A percentile compares a stretch with the other conserved stretches of the same genome.
These are phyloP conservation scores for Brettanomyces custersianus DNA, from an alignment of 805 yeast genomes.

Conservation along the genomic window DNA sequence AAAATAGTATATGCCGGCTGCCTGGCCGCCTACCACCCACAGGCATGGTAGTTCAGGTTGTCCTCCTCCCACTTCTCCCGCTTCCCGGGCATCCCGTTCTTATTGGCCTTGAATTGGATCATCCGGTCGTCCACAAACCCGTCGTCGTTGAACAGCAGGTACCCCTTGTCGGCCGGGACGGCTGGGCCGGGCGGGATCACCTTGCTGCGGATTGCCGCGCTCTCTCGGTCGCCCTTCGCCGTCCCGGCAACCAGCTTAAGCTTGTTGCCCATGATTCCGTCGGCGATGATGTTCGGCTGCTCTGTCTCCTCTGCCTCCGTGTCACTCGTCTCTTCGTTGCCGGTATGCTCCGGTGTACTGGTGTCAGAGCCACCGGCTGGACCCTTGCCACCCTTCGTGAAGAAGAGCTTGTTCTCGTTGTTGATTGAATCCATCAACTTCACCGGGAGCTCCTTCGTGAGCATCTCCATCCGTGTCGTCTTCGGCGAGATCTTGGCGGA, in stretches of 20 bases:
- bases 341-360: conserved; percentile 2
- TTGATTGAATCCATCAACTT: conserved; percentile 22
- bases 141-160: conserved; percentile 8
- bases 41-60: conserved; percentile 30
- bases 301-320: conserved; percentile 4
- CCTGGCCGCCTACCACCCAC: conserved; percentile 27
- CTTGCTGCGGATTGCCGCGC: no score
- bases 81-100: conserved; percentile 6
- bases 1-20: background rate
- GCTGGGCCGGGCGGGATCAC: background rate
- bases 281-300: conserved; percentile 15
- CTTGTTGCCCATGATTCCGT: conserved; percentile 23
- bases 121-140: conserved; percentile 10
- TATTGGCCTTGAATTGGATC: conserved; percentile 1
- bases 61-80: conserved; percentile 17
- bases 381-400: conserved; percentile 4
- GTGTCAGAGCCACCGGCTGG: background rate
- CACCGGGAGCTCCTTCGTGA: conserved; percentile 21
- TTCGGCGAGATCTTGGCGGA: conserved; percentile 2
- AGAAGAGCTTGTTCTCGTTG: conserved; percentile 20
- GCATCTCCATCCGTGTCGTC: conserved; percentile 10
- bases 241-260: conserved; percentile 5
- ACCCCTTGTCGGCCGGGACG: conserved; percentile 1
- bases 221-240: no score
- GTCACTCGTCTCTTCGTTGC: background rate